A percentile compares a stretch with the other conserved stretches of the same genome.
These are phyloP conservation scores for Colletotrichum sojae DNA, from an alignment of 2,329 filamentous ascomycete genomes.

Conservation along the genomic window DNA sequence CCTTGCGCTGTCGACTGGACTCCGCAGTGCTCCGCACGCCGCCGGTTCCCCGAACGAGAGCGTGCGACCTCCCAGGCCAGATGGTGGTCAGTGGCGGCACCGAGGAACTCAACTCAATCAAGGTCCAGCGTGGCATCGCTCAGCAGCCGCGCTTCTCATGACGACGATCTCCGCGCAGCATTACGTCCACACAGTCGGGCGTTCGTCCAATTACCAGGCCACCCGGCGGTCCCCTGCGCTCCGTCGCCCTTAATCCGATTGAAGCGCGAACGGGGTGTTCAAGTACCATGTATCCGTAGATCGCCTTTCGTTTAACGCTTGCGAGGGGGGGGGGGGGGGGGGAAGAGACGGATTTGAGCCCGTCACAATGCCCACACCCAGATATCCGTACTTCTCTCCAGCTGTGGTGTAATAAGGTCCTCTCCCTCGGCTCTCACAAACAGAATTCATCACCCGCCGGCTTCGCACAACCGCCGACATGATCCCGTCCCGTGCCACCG, in stretches of 20 bases:
- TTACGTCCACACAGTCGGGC: constrained; percentile 19
- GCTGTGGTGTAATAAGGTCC: no score
- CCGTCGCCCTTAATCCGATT: constrained; percentile 7
- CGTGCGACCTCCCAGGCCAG: neutral
- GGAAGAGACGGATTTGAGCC: no score
- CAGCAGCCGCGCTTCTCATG: neutral
- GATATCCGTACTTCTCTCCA: no score
- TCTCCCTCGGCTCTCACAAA: no score
- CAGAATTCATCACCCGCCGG: no score
- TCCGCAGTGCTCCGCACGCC: constrained; percentile 26
- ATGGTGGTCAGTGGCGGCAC: neutral
- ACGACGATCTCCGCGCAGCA: constrained; percentile 22
- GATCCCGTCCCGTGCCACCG: no score
- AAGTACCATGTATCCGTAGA: no score
- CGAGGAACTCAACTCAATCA: neutral
- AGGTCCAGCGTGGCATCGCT: constrained; percentile 22
- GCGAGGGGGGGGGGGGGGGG: no score
- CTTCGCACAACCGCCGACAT: no score
- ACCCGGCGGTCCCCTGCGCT: neutral
- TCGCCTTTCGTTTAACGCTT: no score
- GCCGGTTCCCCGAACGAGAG: constrained; percentile 20
- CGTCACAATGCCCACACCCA: no score
- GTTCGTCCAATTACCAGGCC: constrained; percentile 9
- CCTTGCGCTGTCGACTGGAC: constrained; percentile 4
- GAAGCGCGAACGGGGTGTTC: neutral